Base-by-base conservation (phyloP, 1,284 basidiomycete species). In the Sparassis latifolia region DNA sequence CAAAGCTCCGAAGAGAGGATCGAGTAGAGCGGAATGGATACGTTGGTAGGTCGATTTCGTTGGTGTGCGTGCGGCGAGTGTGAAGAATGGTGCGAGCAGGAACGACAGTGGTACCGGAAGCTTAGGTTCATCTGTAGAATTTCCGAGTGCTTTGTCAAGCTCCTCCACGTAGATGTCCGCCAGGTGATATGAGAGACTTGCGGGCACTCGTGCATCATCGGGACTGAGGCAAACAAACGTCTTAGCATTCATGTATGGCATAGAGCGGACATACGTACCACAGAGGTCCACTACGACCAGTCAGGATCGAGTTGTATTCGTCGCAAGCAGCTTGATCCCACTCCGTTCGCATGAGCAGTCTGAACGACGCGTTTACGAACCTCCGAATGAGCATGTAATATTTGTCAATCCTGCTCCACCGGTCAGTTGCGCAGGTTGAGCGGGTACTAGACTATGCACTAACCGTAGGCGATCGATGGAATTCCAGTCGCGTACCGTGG, bases 311-410 rank as follows among this genome's bases (percentile, higher is more conserved):
- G 56, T 84, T 89, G 64, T 90, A 88, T 33, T 80, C 76, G 7
- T 70, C 64, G 46, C 86, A 78, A 2, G 71, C 68, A 7, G 65
- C 61, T 10, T 65, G 58, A 4, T 86, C 77, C 94, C 94, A 98
- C 40, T 77, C 71, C 42, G 75, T 71, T 48, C 84, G 76, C 32
- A 84, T 77, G 9, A 97, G 75, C 10, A 98, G 76, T 35, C 85
- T 74, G 68, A 98, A 95, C 0, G 87, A 83, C 0, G 87, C 89
- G 58, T 92, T 89, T 43, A 92, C 76, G 62, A 94, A 97, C 52
- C 89, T 78, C 47, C 96, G 79, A 54, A 98, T 84, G 47, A 99
- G 85, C 80, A 98, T 84, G 65, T 96, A 95, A 68, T 92, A 99
- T 68, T 99, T 99, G 79, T 98, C 94, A 66, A 97, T 86, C 59